Base-by-base conservation (phyloP, 345 rosid genomes). In the Citrus reticulata region DNA sequence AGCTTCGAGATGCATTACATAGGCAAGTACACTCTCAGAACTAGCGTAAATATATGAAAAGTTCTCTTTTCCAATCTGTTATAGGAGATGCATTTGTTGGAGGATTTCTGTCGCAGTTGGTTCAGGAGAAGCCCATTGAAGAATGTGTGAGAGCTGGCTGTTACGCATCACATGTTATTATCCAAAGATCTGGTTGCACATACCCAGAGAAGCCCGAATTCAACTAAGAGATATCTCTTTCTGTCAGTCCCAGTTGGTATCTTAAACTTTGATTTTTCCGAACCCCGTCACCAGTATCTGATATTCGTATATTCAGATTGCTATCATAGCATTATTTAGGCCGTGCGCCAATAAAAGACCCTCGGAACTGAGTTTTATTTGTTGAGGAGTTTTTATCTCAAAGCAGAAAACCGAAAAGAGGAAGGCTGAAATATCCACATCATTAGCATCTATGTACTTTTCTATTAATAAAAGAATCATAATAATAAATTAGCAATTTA, bases 161-260 rank as follows among this genome's bases (percentile, higher is more conserved):
- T 80, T 94, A 97, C 25, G 97, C 98, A 2, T 86, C 95, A 9
- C 90, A 93, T 66, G 94, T 91, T 19, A 86, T 92, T 74, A 93
- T 95, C 87, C 99, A 93, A 72, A 91, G 99, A 87, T 89, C 95
- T 65, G 98, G 98, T 42, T 94, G 99, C 97, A 91, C 98, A 61
- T 93, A 87, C 83, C 89, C 89, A 68, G 89, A 84, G 57, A 84
- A 81, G 54, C 89, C 89, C 17, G 82, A 74, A 70, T 87, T 82
- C 78, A 79, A 83, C 51, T 84, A 77, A 77, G 62, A 54, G 22
- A 34, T n/a, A 75, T 72, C 16, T 19, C 49, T 13, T 20, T 80
- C 59, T 64, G 60, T 75, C 73, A n/a, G 74, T 75, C 70, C 34
- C 66, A 57, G 17, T 55, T 34, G 40, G 69, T 67, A 32, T 64